Conservation (phyloP, 805 yeast genomes). For the Tanozyma kutaoensis region DNA sequence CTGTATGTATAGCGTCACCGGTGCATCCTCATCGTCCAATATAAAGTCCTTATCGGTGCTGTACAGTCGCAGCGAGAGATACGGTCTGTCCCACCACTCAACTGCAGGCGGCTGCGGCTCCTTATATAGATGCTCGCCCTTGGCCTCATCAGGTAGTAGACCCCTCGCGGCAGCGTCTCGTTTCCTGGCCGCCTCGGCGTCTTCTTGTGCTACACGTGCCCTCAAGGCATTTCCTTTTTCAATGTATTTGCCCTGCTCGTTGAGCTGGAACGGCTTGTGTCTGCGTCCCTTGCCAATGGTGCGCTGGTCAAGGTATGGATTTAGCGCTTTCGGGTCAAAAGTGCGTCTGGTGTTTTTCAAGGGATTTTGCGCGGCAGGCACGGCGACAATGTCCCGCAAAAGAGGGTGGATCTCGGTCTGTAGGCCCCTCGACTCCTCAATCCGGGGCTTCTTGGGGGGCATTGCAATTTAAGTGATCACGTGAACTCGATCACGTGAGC, state of each 20-base stretch:
- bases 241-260: slow-evolving; percentile 51
- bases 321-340: slow-evolving; percentile 21
- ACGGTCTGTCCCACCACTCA: slow-evolving; percentile 87
- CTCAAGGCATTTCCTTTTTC: slow-evolving; percentile 39
- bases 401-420: slow-evolving; percentile 29
- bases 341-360: slow-evolving; percentile 12
- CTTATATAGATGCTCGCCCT: slow-evolving; percentile 45
- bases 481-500: no score
- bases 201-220: slow-evolving; percentile 19
- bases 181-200: slow-evolving; percentile 8
- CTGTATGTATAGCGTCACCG: slow-evolving; percentile 60
- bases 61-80: slow-evolving; percentile 27
- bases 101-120: slow-evolving; percentile 41
- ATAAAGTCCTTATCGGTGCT: slow-evolving; percentile 7
- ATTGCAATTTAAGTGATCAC: no score
- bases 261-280: slow-evolving; percentile 33
- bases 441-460: no score
- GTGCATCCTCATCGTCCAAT: slow-evolving; percentile 26
- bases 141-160: slow-evolving; percentile 32
- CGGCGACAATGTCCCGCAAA: slow-evolving; percentile 13
- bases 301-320: slow-evolving; percentile 23
- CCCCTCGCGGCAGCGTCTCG: slow-evolving; percentile 23
- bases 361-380: slow-evolving; percentile 16
- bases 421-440: no score
- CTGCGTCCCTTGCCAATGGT: slow-evolving; percentile 1